Percentiles rank a stretch among this genome's conserved stretches.
Evolutionary conservation across 2,329 filamentous ascomycete genomes (phyloP).

Genomic region (Xylaria hypoxylon): DNA sequence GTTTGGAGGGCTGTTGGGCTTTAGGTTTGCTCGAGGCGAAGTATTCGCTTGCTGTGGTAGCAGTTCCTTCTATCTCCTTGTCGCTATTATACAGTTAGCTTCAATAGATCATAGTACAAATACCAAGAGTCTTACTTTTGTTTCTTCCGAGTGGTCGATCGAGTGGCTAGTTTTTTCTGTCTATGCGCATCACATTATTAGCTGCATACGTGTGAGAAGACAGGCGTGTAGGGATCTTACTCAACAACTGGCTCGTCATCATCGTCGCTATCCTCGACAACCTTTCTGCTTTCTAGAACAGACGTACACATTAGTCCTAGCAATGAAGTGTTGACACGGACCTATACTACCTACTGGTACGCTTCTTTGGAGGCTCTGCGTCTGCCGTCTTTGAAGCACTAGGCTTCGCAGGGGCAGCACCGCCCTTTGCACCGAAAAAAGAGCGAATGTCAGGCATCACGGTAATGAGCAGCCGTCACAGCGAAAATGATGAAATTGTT

Average conservation of each 20-base stretch:
- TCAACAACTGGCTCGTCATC: conserved; percentile 68
- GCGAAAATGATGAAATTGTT: conserved; percentile 6
- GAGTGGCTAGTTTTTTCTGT: conserved; percentile 67
- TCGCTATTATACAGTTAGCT: conserved; percentile 48
- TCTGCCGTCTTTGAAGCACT: conserved; percentile 60
- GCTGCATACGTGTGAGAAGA: conserved; percentile 18
- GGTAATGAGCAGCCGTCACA: not conserved
- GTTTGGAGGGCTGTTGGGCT: conserved; percentile 56
- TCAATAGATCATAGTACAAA: conserved; percentile 10
- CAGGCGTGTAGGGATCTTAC: conserved; percentile 53
- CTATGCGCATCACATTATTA: conserved; percentile 50
- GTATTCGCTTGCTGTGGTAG: conserved; percentile 68
- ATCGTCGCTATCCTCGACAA: conserved; percentile 85
- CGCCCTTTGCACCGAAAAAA: conserved; percentile 86
- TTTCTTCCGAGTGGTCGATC: conserved; percentile 66
- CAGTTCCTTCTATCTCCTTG: conserved; percentile 60
- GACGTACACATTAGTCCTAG: conserved; percentile 7
- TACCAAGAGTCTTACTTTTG: conserved; percentile 56
- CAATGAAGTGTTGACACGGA: not conserved
- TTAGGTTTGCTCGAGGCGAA: conserved; percentile 64
- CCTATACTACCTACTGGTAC: conserved; percentile 58
- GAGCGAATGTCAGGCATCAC: conserved; percentile 89
- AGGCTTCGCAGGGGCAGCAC: conserved; percentile 64
- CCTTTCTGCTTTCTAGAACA: conserved; percentile 67
- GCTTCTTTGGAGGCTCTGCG: conserved; percentile 58